A percentile compares a stretch with the other conserved stretches of the same genome.
phyloP scores from a whole-genome alignment of 306 rosid genomes.

The Vigna radiata region DNA sequence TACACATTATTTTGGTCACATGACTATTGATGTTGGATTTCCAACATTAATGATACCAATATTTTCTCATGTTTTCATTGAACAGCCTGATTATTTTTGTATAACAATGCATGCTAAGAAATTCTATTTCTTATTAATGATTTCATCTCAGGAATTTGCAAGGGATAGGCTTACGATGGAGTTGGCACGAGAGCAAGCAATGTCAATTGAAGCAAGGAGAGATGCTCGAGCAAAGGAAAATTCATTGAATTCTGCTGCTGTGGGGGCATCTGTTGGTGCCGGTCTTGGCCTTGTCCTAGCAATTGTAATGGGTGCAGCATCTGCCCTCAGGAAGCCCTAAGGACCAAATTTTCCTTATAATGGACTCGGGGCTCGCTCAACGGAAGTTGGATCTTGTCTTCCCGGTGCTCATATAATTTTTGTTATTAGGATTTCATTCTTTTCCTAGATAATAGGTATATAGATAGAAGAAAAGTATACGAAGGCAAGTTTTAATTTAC shows the following conservation, averaged over 20 bases:
- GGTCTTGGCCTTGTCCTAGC: constrained; percentile 90
- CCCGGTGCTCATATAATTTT: constrained; percentile 2
- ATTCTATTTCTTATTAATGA: not conserved
- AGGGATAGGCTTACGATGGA: constrained; percentile 78
- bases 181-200: constrained; percentile 69
- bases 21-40: no score
- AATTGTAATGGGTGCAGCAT: constrained; percentile 97
- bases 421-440: constrained; percentile 41
- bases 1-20: no score
- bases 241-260: constrained; percentile 79
- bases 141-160: constrained; percentile 68
- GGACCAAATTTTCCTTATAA: constrained; percentile 20
- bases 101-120: not conserved
- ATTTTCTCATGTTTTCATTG: not conserved
- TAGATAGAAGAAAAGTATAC: constrained; percentile 18
- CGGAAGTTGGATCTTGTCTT: constrained; percentile 33
- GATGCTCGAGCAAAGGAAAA: constrained; percentile 67
- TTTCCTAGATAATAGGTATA: constrained; percentile 20
- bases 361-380: constrained; percentile 31
- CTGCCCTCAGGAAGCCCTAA: constrained; percentile 96
- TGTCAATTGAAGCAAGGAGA: constrained; percentile 51
- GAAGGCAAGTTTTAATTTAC: constrained; percentile 18
- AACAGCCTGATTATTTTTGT: not conserved
- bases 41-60: no score
- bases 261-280: constrained; percentile 95